phyloP scores from a whole-genome alignment of 2,329 filamentous ascomycete species.

The Aspergillus transmontanensis region DNA sequence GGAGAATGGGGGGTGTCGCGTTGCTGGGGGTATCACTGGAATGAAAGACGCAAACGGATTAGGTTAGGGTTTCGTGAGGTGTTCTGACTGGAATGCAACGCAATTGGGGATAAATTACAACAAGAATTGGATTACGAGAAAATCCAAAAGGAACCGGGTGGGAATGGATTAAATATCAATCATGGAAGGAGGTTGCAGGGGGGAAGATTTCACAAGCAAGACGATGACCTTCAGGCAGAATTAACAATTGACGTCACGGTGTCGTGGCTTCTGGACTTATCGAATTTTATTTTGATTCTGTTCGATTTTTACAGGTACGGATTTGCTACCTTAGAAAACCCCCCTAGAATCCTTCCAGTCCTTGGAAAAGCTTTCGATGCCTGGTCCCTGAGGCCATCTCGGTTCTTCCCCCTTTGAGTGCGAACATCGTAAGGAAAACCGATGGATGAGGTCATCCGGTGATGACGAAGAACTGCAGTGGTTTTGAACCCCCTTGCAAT shows the following conservation, averaged over 20 bases:
- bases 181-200: neutral
- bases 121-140: neutral
- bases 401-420: neutral
- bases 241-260: slow-evolving; percentile 12
- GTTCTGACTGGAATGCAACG: neutral
- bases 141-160: neutral
- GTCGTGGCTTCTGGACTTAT: slow-evolving; percentile 4
- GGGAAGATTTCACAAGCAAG: too few relatives aligned
- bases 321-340: neutral
- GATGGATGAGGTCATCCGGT: neutral
- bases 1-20: slow-evolving; percentile 8
- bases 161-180: neutral
- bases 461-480: too few relatives aligned
- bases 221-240: too few relatives aligned
- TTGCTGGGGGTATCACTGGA: slow-evolving; percentile 26
- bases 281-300: neutral
- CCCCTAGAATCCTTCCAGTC: too few relatives aligned
- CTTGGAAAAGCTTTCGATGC: neutral
- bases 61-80: slow-evolving; percentile 7
- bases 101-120: neutral
- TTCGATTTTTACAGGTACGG: neutral
- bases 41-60: slow-evolving; percentile 15
- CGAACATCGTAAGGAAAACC: neutral
- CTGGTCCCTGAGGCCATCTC: neutral
- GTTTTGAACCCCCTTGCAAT: too few relatives aligned